These are phyloP conservation scores for Rhypophila decipiens DNA, from an alignment of 495 filamentous ascomycete genomes.

Conservation along the genomic window DNA sequence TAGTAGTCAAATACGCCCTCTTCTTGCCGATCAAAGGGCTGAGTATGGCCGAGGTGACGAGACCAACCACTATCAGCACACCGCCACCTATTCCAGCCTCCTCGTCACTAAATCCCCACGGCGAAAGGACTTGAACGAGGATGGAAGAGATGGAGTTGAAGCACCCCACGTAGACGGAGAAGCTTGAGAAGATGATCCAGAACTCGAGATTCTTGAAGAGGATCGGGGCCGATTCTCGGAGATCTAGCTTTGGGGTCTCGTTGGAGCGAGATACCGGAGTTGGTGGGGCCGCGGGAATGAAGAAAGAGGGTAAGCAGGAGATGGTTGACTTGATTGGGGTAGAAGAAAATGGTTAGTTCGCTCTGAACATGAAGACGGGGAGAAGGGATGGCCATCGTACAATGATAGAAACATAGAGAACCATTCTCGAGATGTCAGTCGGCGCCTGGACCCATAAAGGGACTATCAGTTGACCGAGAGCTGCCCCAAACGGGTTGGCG, in stretches of 20 bases:
- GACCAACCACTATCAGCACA: constrained; percentile 82
- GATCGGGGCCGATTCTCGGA: constrained; percentile 46
- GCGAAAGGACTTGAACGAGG: constrained; percentile 81
- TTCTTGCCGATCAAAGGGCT: constrained; percentile 79
- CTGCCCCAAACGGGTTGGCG: constrained; percentile 84
- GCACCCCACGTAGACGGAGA: constrained; percentile 78
- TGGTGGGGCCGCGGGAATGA: constrained; percentile 74
- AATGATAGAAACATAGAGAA: constrained; percentile 81
- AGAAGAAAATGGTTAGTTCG: too few species aligned
- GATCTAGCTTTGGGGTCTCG: constrained; percentile 39
- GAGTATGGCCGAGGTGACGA: constrained; percentile 66
- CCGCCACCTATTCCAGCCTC: constrained; percentile 87
- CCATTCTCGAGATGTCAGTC: constrained; percentile 69
- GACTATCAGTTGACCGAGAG: constrained; percentile 77
- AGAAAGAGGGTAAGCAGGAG: constrained; percentile 70
- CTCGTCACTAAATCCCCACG: constrained; percentile 72
- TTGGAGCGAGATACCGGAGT: constrained; percentile 54
- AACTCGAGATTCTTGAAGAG: constrained; percentile 54
- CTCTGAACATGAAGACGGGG: too few species aligned
- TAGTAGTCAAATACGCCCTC: constrained; percentile 68
- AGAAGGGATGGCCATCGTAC: constrained; percentile 47
- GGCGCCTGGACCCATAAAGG: constrained; percentile 62
- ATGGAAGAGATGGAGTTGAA: constrained; percentile 90
- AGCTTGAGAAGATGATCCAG: constrained; percentile 70
- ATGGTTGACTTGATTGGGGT: constrained; percentile 59